Evolutionary conservation across 2,329 filamentous ascomycete genomes (phyloP).

Genomic region (Colletotrichum sublineola): DNA sequence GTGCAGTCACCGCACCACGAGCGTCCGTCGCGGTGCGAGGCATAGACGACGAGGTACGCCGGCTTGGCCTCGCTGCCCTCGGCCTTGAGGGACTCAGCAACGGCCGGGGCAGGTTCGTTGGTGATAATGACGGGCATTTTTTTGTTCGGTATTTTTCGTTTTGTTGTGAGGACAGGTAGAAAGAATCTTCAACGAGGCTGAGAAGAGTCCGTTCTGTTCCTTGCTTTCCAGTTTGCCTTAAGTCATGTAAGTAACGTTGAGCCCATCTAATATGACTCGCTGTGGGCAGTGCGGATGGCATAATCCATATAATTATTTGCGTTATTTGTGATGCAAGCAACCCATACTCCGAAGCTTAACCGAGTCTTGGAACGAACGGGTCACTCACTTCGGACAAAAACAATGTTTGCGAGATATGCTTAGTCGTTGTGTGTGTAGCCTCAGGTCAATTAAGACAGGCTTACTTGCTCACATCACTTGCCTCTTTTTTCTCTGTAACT

Average conservation of each 20-base stretch:
- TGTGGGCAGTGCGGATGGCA: constrained; percentile 21
- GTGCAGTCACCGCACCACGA: constrained; percentile 40
- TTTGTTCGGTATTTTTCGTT: not conserved
- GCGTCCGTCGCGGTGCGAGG: constrained; percentile 35
- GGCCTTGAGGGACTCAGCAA: constrained; percentile 33
- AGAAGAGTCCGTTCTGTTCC: not conserved
- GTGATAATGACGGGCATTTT: constrained; percentile 37
- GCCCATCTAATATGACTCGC: constrained; percentile 18
- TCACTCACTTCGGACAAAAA: not conserved
- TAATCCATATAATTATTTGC: constrained; percentile 28
- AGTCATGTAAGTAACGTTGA: too few relatives aligned
- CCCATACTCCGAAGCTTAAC: constrained; percentile 35
- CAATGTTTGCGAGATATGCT: not conserved
- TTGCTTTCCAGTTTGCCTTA: not conserved
- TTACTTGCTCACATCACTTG: not conserved
- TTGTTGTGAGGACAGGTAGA: not conserved
- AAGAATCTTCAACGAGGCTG: not conserved
- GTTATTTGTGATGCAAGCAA: constrained; percentile 24
- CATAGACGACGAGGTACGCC: constrained; percentile 39
- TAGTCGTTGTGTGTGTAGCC: not conserved
- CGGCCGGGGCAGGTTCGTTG: constrained; percentile 31
- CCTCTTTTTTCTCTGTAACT: not conserved
- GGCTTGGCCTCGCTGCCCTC: constrained; percentile 38
- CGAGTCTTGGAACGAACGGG: constrained; percentile 4
- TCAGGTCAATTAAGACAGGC: not conserved